Evolutionary conservation across 768 basidiomycete species (phyloP), one percentile per base, ranked within the genome.

Genomic region (Collybiopsis confluens): DNA sequence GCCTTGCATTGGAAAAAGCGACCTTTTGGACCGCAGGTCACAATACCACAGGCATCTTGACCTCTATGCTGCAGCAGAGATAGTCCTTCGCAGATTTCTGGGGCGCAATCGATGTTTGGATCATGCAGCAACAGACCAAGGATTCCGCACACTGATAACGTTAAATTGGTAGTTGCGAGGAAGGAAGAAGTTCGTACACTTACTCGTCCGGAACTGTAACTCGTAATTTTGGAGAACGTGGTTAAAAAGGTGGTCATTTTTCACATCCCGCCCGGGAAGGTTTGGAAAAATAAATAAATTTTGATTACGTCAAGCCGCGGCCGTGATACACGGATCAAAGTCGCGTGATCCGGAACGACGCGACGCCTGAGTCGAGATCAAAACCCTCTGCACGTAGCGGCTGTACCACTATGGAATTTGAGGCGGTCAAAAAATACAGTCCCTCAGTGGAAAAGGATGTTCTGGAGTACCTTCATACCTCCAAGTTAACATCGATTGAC

Each of bases 1-100:
- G 93, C 92, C 71, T 99, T 99, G 78, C 93, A 95, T 67, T 99
- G 97, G 69, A 89, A 98, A 66, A 99, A 89, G 41, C 94, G 85
- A 24, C 97, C 97, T 65, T 92, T 93, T 4, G 85, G 83, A 2
- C 94, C 97, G 68, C 97, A 95, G 30, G 97, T 99, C 55, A 99
- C 86, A 63, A 98, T 87, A 33, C 97, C 97, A 59, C 94, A 96
- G 0, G 97, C 97, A 76, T 99, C 97, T 69, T 99, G 96, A 11
- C 96, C 97, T 60, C 96, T 80, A 65, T 99, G 97, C 68, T 99
- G 97, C 4, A 99, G 77, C 37, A 99, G 76, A 21, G 94, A 90
- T n/a, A 99, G 80, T 27, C 93, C 94, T 68, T 99, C 97, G 61
- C 82, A 87, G 65, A 98, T 94, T 70, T 98, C 95, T 15, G 84